These are phyloP conservation scores for Solanum hybrid DNA, from an alignment of 305 asterid species.

Conservation along the genomic window DNA sequence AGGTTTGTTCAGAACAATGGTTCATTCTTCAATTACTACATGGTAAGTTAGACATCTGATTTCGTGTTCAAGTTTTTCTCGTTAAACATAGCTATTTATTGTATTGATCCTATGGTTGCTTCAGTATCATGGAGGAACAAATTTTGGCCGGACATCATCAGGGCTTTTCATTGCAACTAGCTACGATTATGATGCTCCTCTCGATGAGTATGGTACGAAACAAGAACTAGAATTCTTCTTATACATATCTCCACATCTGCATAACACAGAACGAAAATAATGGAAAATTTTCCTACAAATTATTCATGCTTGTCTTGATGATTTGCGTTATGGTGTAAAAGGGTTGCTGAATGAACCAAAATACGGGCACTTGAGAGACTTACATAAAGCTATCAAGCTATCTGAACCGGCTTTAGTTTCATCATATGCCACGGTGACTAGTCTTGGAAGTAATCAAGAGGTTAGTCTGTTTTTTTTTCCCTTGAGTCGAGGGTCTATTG, in stretches of 20 bases:
- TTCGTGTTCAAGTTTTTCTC: neutral
- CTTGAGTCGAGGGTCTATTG: neutral
- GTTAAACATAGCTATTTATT: neutral
- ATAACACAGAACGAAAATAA: neutral
- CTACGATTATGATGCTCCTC: conserved; percentile 89
- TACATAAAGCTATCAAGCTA: conserved; percentile 75
- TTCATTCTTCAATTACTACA: conserved; percentile 82
- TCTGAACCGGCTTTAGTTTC: conserved; percentile 70
- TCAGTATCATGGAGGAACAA: conserved; percentile 95
- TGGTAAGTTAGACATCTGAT: conserved; percentile 38
- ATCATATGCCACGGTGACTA: conserved; percentile 58
- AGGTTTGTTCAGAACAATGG: conserved; percentile 84
- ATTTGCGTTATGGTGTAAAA: conserved; percentile 6
- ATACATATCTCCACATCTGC: neutral
- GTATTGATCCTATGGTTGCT: conserved; percentile 3
- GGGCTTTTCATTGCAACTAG: conserved; percentile 83
- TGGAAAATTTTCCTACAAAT: neutral
- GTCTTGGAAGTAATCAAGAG: conserved; percentile 73
- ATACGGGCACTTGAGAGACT: conserved; percentile 59
- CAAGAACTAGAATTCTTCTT: neutral
- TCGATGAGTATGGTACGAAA: conserved; percentile 68
- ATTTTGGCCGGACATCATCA: conserved; percentile 68
- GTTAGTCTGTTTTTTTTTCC: conserved; percentile 14
- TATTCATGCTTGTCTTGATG: neutral
- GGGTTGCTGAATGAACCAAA: conserved; percentile 68